Conservation (phyloP, 2,329 filamentous ascomycete genomes). For the Sporothrix brasiliensis region DNA sequence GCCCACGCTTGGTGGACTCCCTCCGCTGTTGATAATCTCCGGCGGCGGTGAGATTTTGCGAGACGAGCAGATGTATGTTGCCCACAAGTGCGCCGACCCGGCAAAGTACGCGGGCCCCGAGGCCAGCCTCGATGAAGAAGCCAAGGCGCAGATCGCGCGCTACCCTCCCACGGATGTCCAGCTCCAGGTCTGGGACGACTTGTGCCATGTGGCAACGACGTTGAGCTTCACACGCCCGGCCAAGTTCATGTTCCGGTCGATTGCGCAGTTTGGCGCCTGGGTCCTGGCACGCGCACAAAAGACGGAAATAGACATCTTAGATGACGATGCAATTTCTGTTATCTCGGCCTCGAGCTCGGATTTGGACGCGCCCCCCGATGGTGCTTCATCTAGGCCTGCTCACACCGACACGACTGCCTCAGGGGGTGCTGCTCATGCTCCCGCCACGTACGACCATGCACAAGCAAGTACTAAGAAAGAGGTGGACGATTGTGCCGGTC, state of each 20-base stretch:
- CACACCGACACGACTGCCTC: not conserved
- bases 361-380: not conserved
- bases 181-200: slow-evolving; percentile 92
- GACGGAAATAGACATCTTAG: slow-evolving; percentile 75
- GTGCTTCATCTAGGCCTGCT: not conserved
- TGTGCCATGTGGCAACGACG: slow-evolving; percentile 90
- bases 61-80: slow-evolving; percentile 93
- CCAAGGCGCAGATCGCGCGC: slow-evolving; percentile 60
- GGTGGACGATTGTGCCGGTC: not conserved
- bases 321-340: slow-evolving; percentile 75
- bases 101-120: slow-evolving; percentile 71
- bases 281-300: slow-evolving; percentile 81
- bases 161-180: slow-evolving; percentile 89
- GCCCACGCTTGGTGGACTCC: slow-evolving; percentile 84
- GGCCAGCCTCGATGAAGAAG: slow-evolving; percentile 63
- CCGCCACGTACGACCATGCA: not conserved
- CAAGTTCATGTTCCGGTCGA: slow-evolving; percentile 91
- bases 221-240: slow-evolving; percentile 95
- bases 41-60: slow-evolving; percentile 87
- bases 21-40: slow-evolving; percentile 81
- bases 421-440: no score
- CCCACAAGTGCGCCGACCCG: slow-evolving; percentile 91
- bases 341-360: slow-evolving; percentile 61
- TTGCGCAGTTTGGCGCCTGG: slow-evolving; percentile 94
- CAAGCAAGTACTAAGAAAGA: slow-evolving; percentile 30